phyloP scores from a whole-genome alignment of 345 rosid genomes.

The Noccaea caerulescens region DNA sequence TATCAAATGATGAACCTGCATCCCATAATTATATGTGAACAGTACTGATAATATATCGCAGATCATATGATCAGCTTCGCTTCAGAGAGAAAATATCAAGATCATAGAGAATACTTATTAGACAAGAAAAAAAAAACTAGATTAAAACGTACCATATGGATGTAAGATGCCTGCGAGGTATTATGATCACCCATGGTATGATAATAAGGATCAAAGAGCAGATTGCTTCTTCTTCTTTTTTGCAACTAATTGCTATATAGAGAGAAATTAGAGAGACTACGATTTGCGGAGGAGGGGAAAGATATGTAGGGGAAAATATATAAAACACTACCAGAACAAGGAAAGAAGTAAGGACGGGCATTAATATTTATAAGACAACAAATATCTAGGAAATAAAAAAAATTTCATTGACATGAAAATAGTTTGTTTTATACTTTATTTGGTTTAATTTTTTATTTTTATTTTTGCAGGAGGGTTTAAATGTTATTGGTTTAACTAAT shows the following conservation, averaged over 20 bases:
- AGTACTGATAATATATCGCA: too few relatives aligned
- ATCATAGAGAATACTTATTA: not conserved
- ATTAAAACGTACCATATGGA: conserved; percentile 54
- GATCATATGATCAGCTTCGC: not conserved
- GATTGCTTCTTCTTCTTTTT: not conserved
- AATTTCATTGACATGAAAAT: not conserved
- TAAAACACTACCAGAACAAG: conserved; percentile 9
- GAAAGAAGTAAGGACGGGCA: not conserved
- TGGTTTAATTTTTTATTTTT: too few relatives aligned
- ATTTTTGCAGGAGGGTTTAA: too few relatives aligned
- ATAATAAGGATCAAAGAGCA: conserved; percentile 3
- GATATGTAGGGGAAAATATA: conserved; percentile 10
- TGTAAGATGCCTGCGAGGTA: conserved; percentile 61
- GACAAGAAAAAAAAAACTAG: not conserved
- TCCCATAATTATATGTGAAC: not conserved
- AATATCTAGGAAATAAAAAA: not conserved
- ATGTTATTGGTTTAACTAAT: not conserved
- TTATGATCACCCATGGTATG: conserved; percentile 50
- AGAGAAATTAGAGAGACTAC: conserved; percentile 13
- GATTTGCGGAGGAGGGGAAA: conserved; percentile 17
- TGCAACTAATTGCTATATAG: not conserved
- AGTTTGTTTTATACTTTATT: not conserved
- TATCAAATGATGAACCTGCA: conserved; percentile 89
- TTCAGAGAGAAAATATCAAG: not conserved
- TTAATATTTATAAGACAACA: conserved; percentile 14